Conservation (phyloP, 331 rosid species). For the Malus hybrid region DNA sequence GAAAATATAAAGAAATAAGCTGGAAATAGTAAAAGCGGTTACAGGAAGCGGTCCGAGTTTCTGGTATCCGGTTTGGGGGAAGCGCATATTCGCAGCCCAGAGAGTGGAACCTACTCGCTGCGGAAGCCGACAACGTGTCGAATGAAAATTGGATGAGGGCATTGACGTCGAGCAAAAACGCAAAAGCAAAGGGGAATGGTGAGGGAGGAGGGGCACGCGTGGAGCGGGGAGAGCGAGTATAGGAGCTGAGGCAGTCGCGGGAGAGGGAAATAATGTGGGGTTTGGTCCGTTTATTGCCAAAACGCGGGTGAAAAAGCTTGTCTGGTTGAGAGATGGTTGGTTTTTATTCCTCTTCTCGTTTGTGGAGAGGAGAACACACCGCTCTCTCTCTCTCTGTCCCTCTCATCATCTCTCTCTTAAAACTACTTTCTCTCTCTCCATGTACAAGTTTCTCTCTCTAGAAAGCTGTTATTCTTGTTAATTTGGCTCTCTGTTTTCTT, state of each 20-base stretch:
- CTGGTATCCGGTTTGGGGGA: constrained; percentile 7
- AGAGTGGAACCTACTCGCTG: neutral
- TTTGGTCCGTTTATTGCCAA: constrained; percentile 10
- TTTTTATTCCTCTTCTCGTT: constrained; percentile 69
- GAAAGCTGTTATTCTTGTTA: neutral
- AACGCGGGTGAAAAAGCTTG: constrained; percentile 31
- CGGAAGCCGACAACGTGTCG: neutral
- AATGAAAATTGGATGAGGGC: neutral
- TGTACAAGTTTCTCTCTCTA: constrained; percentile 16
- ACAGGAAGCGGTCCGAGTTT: constrained; percentile 29
- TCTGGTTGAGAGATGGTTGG: constrained; percentile 36
- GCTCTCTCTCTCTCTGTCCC: constrained; percentile 5
- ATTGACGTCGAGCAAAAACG: neutral
- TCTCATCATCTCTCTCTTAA: neutral
- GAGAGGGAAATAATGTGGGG: neutral
- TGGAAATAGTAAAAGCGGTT: constrained; percentile 34
- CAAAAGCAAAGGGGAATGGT: neutral
- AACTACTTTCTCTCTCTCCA: constrained; percentile 2
- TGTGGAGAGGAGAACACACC: constrained; percentile 86
- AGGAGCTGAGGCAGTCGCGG: rapidly evolving
- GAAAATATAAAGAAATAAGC: neutral
- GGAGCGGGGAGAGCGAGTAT: constrained; percentile 12
- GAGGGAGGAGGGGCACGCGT: constrained; percentile 7
- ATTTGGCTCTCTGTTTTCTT: neutral
- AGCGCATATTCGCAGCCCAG: neutral